Percentiles rank a stretch among this genome's conserved stretches.
Evolutionary conservation across 1,284 basidiomycete genomes (phyloP).

Genomic region (Ustilago crameri): DNA sequence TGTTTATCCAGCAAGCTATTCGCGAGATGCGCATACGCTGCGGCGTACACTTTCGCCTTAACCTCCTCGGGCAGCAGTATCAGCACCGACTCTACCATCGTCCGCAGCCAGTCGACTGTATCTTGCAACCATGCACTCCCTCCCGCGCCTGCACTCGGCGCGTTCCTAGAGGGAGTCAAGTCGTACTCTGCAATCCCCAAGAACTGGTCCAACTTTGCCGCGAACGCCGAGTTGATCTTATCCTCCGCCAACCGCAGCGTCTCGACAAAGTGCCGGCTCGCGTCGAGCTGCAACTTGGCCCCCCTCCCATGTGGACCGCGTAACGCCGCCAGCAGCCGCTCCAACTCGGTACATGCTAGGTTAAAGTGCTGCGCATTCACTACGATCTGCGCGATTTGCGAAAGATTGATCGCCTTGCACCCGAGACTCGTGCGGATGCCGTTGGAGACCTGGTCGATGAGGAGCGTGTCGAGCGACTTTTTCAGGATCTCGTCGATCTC

Average conservation of each 20-base stretch:
- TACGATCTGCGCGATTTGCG: conserved; percentile 92
- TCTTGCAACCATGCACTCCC: conserved; percentile 90
- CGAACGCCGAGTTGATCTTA: conserved; percentile 84
- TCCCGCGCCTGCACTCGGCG: background rate
- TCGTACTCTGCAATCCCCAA: conserved; percentile 94
- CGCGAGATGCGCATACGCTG: conserved; percentile 85
- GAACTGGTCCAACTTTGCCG: conserved; percentile 94
- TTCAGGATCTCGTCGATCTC: conserved; percentile 92
- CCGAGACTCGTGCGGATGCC: conserved; percentile 80
- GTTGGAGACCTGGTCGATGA: conserved; percentile 83
- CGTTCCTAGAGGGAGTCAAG: conserved; percentile 76
- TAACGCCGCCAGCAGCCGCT: conserved; percentile 79
- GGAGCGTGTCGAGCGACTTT: conserved; percentile 87
- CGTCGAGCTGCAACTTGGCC: conserved; percentile 79
- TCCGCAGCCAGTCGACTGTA: conserved; percentile 93
- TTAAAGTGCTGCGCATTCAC: conserved; percentile 94
- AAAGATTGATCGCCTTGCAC: conserved; percentile 77
- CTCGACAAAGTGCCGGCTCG: conserved; percentile 76
- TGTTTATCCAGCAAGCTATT: conserved; percentile 80
- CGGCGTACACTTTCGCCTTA: conserved; percentile 87
- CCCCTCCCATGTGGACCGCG: conserved; percentile 79
- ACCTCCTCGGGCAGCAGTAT: conserved; percentile 79
- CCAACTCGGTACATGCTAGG: conserved; percentile 84
- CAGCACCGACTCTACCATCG: conserved; percentile 91
- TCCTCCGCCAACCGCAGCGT: conserved; percentile 79